Evolutionary conservation across 495 filamentous ascomycete species (phyloP), one percentile per base, ranked within the genome.

Genomic region (Neurospora terricola): DNA sequence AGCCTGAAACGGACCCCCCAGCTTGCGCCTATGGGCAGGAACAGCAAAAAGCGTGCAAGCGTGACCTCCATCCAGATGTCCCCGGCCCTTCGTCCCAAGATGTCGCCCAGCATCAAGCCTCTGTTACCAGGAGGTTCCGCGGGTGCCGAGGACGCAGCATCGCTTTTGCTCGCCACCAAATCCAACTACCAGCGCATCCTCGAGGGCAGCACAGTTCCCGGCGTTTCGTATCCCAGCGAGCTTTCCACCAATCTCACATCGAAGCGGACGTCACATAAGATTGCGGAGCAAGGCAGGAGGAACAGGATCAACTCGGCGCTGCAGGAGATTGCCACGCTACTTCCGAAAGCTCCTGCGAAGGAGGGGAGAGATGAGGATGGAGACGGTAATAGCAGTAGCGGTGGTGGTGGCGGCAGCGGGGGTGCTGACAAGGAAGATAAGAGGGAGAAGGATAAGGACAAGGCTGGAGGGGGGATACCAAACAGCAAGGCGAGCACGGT

Each of bases 141-240:
- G 23, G 79, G 85, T 18, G 81, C 78, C 34, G 88, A 88, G 68
- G 86, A 96, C 75, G 88, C 92, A 1, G 93, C 94, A 18, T 94
- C 95, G 18, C 88, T 95, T 34, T 87, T 98, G 66, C 86, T 99
- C 30, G 93, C 95, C 12, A 92, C 92, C 39, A 98, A 98, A 78
- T 97, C 94, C 23, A 99, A 99, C 79, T 99, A 99, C 78, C 96
- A 99, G 79, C 96, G 97, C 78, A 96, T 99, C 71, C 82, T 99
- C 37, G 95, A 98, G 79, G 96, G 96, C 59, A 98, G 91, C 48
- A 89, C 91, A 59, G 89, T 97, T 5, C 93, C 93, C 0, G 96
- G 96, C 12, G 91, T 99, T 34, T 92, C 90, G 1, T 99, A 97
- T 75, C 96, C 96, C 0, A 92, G 93, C 76, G 91, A 93, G 18